Conservation (phyloP, 108 stramenopile genomes). For the Skeletonema tropicum region DNA sequence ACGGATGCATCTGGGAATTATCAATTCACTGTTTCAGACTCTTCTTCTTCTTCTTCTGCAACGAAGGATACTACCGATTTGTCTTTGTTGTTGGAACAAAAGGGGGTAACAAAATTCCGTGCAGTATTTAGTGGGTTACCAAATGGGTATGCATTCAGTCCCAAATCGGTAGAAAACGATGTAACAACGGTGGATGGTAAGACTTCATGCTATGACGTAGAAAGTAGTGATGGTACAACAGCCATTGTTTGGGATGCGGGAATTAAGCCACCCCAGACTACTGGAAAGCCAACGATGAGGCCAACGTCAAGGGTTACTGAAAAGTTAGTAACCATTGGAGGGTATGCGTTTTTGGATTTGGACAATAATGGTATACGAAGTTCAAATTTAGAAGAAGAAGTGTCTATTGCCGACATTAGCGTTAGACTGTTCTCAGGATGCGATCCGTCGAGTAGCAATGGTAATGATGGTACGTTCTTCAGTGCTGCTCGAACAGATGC, state of each 20-base stretch:
- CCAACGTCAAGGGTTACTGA: background rate
- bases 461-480: slow-evolving; percentile 1
- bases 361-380: slow-evolving; percentile 25
- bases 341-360: slow-evolving; percentile 35
- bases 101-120: slow-evolving; percentile 15
- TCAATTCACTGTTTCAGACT: slow-evolving; percentile 1
- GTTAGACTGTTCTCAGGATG: slow-evolving; percentile 35
- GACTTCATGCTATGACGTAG: slow-evolving; percentile 29
- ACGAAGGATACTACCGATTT: slow-evolving; percentile 12
- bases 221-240: slow-evolving; percentile 16
- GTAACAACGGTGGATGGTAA: slow-evolving; percentile 17
- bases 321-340: slow-evolving; percentile 19
- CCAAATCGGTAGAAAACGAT: slow-evolving; percentile 19
- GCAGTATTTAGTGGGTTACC: slow-evolving; percentile 17
- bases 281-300: slow-evolving; percentile 5
- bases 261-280: slow-evolving; percentile 7
- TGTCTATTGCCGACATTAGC: slow-evolving; percentile 21
- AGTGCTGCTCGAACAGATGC: slow-evolving; percentile 19
- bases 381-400: slow-evolving; percentile 20
- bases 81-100: background rate
- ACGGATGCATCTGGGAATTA: slow-evolving; percentile 24
- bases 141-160: slow-evolving; percentile 9
- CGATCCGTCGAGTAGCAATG: slow-evolving; percentile 1
- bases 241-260: slow-evolving; percentile 47
- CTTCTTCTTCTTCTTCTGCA: too few species aligned